Conservation (phyloP, 192 early-diverging fungal genomes). For the Podila verticillata region DNA sequence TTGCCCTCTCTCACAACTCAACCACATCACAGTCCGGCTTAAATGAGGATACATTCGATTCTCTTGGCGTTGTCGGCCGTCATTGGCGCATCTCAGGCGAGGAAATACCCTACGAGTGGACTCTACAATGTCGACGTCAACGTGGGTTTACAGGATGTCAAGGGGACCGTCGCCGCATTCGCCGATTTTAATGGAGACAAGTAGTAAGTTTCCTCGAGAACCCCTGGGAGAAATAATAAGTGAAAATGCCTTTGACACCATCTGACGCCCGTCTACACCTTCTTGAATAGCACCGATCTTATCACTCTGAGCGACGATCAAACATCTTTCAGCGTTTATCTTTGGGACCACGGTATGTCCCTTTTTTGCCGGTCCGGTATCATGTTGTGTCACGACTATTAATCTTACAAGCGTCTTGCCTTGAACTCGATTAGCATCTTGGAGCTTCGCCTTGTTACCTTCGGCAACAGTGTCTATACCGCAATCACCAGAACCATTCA, state of each 20-base stretch:
- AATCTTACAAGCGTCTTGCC: not conserved
- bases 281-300: slow-evolving; percentile 74
- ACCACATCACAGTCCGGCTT: not conserved
- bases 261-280: not conserved
- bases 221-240: too few relatives aligned
- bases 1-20: not conserved
- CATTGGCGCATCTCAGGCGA: not conserved
- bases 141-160: slow-evolving; percentile 69
- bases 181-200: slow-evolving; percentile 89
- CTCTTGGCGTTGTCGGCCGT: not conserved
- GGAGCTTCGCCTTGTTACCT: slow-evolving; percentile 54
- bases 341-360: slow-evolving; percentile 72
- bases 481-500: slow-evolving; percentile 38
- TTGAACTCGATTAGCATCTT: slow-evolving; percentile 21
- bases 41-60: slow-evolving; percentile 1
- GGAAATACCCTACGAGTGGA: slow-evolving; percentile 56
- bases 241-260: not conserved
- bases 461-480: slow-evolving; percentile 60
- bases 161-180: slow-evolving; percentile 84
- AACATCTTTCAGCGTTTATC: slow-evolving; percentile 69
- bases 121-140: slow-evolving; percentile 65
- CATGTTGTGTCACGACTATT: not conserved
- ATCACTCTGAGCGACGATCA: slow-evolving; percentile 78
- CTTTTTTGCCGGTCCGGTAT: not conserved
- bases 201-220: slow-evolving; percentile 52